Percentiles rank a stretch among this genome's conserved stretches.
Evolutionary conservation across 2,329 filamentous ascomycete species (phyloP).

Genomic region (Neoscytalidium dimidiatum): DNA sequence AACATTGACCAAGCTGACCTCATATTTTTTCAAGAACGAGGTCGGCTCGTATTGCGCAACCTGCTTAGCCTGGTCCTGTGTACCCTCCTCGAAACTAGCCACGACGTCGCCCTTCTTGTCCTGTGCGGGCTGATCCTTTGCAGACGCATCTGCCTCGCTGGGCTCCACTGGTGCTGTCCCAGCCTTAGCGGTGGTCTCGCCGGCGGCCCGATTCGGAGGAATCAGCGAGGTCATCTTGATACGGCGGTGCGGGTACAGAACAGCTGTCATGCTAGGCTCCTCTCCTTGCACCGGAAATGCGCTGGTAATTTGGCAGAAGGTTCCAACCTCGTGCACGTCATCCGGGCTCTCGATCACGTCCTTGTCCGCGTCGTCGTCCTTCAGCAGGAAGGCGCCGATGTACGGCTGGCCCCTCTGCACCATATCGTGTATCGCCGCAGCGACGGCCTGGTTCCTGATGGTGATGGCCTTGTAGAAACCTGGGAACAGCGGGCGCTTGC

Average conservation of each 20-base stretch:
- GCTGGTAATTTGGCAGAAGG: conserved; percentile 97
- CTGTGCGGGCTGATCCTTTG: conserved; percentile 54
- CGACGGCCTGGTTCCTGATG: conserved; percentile 88
- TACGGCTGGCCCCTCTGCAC: conserved; percentile 97
- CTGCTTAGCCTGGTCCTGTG: conserved; percentile 59
- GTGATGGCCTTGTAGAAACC: conserved; percentile 99
- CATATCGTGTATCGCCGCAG: conserved; percentile 90
- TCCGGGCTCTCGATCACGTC: conserved; percentile 88
- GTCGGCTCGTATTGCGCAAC: conserved; percentile 71
- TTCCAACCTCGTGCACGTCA: conserved; percentile 93
- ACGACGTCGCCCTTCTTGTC: conserved; percentile 92
- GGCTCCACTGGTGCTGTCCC: conserved; percentile 38
- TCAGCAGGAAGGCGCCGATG: conserved; percentile 94
- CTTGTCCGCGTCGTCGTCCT: conserved; percentile 90
- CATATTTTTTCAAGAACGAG: conserved; percentile 85
- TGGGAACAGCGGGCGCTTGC: conserved; percentile 89
- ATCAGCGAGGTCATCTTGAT: conserved; percentile 87
- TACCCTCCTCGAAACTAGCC: conserved; percentile 89
- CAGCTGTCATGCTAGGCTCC: conserved; percentile 82
- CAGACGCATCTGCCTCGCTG: conserved; percentile 42
- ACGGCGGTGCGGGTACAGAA: conserved; percentile 91
- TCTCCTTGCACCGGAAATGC: conserved; percentile 90
- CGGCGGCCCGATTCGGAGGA: conserved; percentile 57
- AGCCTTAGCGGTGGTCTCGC: conserved; percentile 50
- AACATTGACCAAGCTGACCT: conserved; percentile 92